Base-by-base conservation (phyloP, 306 rosid genomes). In the Acacia acuminata region DNA sequence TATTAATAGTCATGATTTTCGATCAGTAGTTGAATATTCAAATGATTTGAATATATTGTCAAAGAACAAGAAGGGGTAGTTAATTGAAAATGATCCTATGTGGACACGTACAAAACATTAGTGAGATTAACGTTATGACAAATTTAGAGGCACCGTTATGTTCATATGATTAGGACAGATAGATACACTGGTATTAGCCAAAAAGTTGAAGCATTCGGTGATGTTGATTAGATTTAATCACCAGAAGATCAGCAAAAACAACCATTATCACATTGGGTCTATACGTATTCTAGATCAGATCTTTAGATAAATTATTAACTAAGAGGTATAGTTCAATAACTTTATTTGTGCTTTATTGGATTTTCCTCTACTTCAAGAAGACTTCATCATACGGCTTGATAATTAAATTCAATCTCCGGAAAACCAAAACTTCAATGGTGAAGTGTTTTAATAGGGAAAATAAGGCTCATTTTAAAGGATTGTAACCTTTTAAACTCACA, bases 41-140 rank as follows among this genome's bases (percentile, higher is more conserved):
- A 83, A 83, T 55, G 22, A 42, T 65, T 78, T 64, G 58, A 78
- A 65, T 53, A 47, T 10, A 38, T 38, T 38, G 50, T 14, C 64
- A 78, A 72, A 48, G 75, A 53, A 71, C 25, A 65, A 53, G 45
- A 43, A 8, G 63, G 43, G 58, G 2, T 4, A 30, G 64, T 64
- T 4, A 8, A 38, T 51, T 8, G 68, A 77, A 63, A 71, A 61
- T 1, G 45, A 63, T 48, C 27, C 64, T 2, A 22, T 3, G 48
- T n/a, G 9, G 25, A 71, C 55, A 48, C 4, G 75, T 43, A 71
- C 63, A n/a, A 5, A 24, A 42, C 17, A 25, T n/a, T 22, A 36
- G 16, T 12, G 36, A 5, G 32, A 43, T 5, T 20, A 42, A 42
- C 19, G 22, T 20, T 10, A 0, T 9, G 48, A 10, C 25, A 10